These are phyloP conservation scores for Glycine soja DNA, from an alignment of 306 rosid species.

Conservation along the genomic window DNA sequence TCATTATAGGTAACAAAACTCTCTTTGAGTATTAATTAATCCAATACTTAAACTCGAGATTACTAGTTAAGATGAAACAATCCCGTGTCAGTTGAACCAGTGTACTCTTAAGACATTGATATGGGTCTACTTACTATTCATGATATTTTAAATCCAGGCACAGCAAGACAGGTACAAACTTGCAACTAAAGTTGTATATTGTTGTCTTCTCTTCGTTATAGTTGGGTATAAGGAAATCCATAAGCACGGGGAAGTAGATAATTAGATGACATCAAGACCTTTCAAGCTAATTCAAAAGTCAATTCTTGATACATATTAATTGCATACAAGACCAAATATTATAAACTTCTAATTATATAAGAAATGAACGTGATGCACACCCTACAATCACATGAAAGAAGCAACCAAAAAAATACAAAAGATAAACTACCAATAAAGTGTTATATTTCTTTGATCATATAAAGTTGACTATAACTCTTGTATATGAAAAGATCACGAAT, in stretches of 20 bases:
- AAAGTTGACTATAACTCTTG: neutral
- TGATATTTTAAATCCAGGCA: constrained; percentile 6
- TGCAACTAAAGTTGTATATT: neutral
- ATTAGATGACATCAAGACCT: neutral
- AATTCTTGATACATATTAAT: neutral
- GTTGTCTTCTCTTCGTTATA: neutral
- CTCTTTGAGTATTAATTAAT: too few species aligned
- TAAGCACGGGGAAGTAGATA: neutral
- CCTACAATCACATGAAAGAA: neutral
- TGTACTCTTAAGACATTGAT: neutral
- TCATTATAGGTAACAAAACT: too few species aligned
- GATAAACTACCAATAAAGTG: neutral
- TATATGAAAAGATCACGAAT: neutral
- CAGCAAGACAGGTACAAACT: neutral
- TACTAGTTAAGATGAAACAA: too few species aligned
- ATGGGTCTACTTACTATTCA: neutral
- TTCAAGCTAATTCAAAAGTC: constrained; percentile 27
- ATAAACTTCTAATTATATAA: neutral
- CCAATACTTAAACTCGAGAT: too few species aligned
- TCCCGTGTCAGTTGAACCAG: too few species aligned
- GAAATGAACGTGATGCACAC: constrained; percentile 22
- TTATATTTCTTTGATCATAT: neutral
- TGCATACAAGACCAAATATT: neutral
- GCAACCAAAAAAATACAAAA: neutral
- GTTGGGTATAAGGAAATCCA: neutral